Evolutionary conservation across 768 basidiomycete genomes (phyloP), one percentile per base, ranked within the genome.

Genomic region (Mycena pura): DNA sequence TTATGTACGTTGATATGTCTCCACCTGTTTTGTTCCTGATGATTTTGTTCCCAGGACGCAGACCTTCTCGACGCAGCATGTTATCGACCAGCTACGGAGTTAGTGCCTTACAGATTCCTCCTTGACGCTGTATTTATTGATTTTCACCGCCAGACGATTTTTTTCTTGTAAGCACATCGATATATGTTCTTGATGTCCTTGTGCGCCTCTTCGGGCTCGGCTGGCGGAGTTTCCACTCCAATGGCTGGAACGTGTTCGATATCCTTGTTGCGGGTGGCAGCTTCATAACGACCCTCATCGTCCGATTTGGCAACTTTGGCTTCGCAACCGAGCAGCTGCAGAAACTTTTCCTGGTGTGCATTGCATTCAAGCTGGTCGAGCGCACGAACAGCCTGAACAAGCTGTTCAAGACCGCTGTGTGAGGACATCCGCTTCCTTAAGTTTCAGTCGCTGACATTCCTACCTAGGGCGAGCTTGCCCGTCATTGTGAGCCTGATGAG

Each of bases 221-320:
- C 1, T 90, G 88, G 87, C 73, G 73, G 15, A 92, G 90, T 71
- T 97, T 93, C 80, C 82, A 83, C n/a, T 86, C 88, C 28, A 93
- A 95, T 66, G 93, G 95, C 6, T 98, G 96, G 96, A 97, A 96
- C 70, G 68, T 95, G 1, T 98, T 96, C 74, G 96, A 98, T 66
- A 75, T 95, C 40, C 68, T 93, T 14, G 88, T 92, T 24, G 87
- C 94, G 17, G 78, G 77, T 3, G 96, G 96, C 6, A 92, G 90
- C 66, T 87, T 96, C 68, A 81, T 88, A 38, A 95, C 95, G 1
- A 96, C 92, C 0, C 70, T 96, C 27, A 77, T 91, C 21, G 86
- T 93, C 38, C 83, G 83, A 5, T 83, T 90, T 67, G 76, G 78
- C 15, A 67, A 78, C 2, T 76, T 74, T 21, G 82, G 82, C 25